These are phyloP conservation scores for Chaetomiaceae sp. DNA, from an alignment of 2,329 filamentous ascomycete species.

Conservation along the genomic window DNA sequence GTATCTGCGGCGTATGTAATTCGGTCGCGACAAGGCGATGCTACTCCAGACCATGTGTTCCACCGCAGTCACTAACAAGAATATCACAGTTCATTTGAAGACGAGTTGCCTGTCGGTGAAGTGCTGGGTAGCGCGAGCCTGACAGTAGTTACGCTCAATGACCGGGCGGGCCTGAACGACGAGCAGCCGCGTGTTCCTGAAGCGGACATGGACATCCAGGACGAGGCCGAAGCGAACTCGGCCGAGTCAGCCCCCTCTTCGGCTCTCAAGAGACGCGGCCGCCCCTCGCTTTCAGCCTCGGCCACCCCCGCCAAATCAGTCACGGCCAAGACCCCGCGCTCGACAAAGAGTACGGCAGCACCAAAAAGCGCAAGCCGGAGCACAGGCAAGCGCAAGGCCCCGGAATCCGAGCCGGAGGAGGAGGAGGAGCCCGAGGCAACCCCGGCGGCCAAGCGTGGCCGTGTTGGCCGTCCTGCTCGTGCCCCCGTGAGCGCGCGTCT, in stretches of 20 bases:
- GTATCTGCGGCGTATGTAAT: too few species aligned
- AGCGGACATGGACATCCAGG: slow-evolving; percentile 11
- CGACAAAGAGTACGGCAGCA: slow-evolving; percentile 14
- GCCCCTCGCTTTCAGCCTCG: slow-evolving; percentile 21
- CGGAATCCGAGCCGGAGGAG: slow-evolving; percentile 15
- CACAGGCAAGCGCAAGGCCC: slow-evolving; percentile 28
- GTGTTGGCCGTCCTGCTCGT: slow-evolving; percentile 17
- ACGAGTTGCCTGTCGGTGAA: slow-evolving; percentile 1
- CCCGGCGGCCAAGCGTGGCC: slow-evolving; percentile 22
- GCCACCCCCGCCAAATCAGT: slow-evolving; percentile 20
- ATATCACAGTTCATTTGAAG: slow-evolving; percentile 10
- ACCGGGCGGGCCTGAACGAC: slow-evolving; percentile 8
- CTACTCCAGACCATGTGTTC: too few species aligned
- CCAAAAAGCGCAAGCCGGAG: slow-evolving; percentile 18
- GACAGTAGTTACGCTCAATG: slow-evolving; percentile 19
- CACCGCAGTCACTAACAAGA: slow-evolving; percentile 5
- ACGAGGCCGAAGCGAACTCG: neutral
- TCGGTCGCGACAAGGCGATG: too few species aligned
- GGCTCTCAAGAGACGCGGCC: slow-evolving; percentile 24
- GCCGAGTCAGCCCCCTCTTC: slow-evolving; percentile 3
- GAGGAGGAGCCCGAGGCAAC: slow-evolving; percentile 7
- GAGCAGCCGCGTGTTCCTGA: slow-evolving; percentile 1
- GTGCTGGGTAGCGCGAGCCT: neutral
- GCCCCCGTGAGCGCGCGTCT: slow-evolving; percentile 22
- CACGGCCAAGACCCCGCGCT: slow-evolving; percentile 11